These are phyloP conservation scores for Aspergillus ostianus DNA, from an alignment of 495 filamentous ascomycete species.

Conservation along the genomic window DNA sequence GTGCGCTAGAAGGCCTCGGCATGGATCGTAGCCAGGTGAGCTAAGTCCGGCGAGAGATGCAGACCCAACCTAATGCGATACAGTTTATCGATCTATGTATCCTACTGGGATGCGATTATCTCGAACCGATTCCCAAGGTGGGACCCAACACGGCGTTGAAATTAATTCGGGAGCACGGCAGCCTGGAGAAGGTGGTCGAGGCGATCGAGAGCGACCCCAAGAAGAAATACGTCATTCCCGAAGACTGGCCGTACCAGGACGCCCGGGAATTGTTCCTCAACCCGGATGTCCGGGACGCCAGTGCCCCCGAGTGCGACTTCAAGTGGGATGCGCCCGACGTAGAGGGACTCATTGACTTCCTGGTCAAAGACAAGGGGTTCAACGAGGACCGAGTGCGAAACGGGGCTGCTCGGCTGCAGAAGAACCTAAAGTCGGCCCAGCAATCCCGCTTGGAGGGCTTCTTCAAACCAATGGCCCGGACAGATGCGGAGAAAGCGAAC, in stretches of 20 bases:
- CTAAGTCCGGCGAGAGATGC: background rate
- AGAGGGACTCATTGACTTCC: constrained; percentile 81
- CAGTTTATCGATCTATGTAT: constrained; percentile 98
- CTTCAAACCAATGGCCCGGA: constrained; percentile 92
- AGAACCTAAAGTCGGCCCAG: constrained; percentile 84
- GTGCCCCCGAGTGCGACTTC: constrained; percentile 87
- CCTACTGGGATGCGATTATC: constrained; percentile 94
- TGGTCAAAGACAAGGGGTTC: constrained; percentile 94
- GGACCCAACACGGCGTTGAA: constrained; percentile 89
- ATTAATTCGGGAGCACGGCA: constrained; percentile 85
- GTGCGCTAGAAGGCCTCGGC: constrained; percentile 75
- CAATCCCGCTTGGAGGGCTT: constrained; percentile 95
- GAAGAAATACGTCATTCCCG: constrained; percentile 77
- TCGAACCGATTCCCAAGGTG: constrained; percentile 92
- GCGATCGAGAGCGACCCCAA: constrained; percentile 71
- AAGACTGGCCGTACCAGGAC: constrained; percentile 91
- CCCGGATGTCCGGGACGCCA: constrained; percentile 83
- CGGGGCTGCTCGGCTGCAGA: constrained; percentile 72
- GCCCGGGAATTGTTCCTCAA: constrained; percentile 87
- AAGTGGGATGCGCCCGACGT: constrained; percentile 94
- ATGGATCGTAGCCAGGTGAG: constrained; percentile 82
- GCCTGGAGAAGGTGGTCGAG: constrained; percentile 82
- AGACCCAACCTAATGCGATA: constrained; percentile 8
- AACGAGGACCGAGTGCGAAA: constrained; percentile 86
- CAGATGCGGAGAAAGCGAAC: constrained; percentile 73